Evolutionary conservation across 257 asterid species (phyloP).

Genomic region (Cynanchum wilfordii): DNA sequence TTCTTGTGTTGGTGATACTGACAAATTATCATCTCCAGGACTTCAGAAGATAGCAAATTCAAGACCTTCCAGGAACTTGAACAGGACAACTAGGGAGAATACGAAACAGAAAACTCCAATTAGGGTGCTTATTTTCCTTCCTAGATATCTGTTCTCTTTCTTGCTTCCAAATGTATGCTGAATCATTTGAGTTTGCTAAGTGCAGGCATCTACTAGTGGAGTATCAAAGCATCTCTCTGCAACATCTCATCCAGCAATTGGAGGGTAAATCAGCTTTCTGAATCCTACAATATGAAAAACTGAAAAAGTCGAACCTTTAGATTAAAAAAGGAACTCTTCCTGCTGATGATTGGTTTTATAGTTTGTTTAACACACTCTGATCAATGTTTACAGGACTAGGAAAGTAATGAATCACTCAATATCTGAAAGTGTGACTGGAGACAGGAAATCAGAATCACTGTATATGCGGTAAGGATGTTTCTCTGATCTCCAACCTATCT

Average conservation of each 20-base stretch:
- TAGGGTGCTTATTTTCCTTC: conserved; percentile 34
- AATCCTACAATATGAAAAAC: conserved; percentile 3
- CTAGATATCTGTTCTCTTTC: conserved; percentile 9
- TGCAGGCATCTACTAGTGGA: conserved; percentile 46
- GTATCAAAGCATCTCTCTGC: conserved; percentile 27
- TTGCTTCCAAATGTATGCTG: background rate
- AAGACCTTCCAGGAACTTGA: conserved; percentile 33
- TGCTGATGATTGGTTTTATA: background rate
- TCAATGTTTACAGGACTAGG: conserved; percentile 36
- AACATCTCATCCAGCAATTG: conserved; percentile 33
- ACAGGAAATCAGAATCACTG: conserved; percentile 26
- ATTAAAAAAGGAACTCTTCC: background rate
- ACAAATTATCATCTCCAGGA: conserved; percentile 36
- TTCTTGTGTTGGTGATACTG: conserved; percentile 30
- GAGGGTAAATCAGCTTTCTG: conserved; percentile 35
- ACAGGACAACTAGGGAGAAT: conserved; percentile 42
- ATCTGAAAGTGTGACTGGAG: conserved; percentile 28
- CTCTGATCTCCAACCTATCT: background rate
- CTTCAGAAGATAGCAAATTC: conserved; percentile 35
- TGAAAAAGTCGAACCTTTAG: background rate
- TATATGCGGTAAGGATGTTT: conserved; percentile 36
- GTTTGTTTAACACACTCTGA: background rate
- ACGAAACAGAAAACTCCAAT: conserved; percentile 32
- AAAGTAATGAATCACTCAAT: conserved; percentile 26
- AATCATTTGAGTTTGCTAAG: background rate